Base-by-base conservation (phyloP, 495 filamentous ascomycete genomes). In the Podospora comata region DNA sequence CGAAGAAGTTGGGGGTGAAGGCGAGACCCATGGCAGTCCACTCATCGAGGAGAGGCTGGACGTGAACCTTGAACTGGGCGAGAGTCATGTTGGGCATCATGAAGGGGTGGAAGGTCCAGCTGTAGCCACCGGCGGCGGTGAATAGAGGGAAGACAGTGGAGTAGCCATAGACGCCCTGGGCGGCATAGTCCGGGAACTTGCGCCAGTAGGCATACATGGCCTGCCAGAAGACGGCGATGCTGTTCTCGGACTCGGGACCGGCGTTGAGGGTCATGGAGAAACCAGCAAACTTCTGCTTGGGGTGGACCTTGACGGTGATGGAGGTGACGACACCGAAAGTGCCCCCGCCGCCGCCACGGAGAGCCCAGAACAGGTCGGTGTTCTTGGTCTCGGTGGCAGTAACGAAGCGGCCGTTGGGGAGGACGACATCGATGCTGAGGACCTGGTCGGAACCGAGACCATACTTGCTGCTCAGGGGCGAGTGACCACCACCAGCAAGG, bases 271-370 rank as follows among this genome's bases (percentile, higher is more conserved):
- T 81, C 5, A 80, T 69, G 0, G 67, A 71, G 7, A 72, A 58
- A 4, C 67, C 69, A 5, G 83, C 78, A 2, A 81, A 76, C 5
- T 72, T 73, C 18, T 77, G 72, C 66, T 82, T 81, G 27, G 74
- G 79, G 62, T 80, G 75, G 26, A 82, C 80, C 39, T 81, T 83
- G 60, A 84, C 77, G 26, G 79, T 80, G 57, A 86, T 70, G 1
- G 83, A 85, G 20, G 82, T 82, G 5, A 87, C 82, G 7, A 86
- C 76, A 13, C 85, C 86, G 65, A 79, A 88, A 54, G 83, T 85
- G 67, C 83, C 65, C 34, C 77, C 78, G 39, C 80, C 79, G 5
- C 85, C 85, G 16, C 86, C 85, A 26, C 84, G 79, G 15, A 89
- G 73, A 2, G 84, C 86, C 76, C 81, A 82, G 64, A 85, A 87